phyloP scores from a whole-genome alignment of 148 eudicot species.

The Pharnaceum exiguum region DNA sequence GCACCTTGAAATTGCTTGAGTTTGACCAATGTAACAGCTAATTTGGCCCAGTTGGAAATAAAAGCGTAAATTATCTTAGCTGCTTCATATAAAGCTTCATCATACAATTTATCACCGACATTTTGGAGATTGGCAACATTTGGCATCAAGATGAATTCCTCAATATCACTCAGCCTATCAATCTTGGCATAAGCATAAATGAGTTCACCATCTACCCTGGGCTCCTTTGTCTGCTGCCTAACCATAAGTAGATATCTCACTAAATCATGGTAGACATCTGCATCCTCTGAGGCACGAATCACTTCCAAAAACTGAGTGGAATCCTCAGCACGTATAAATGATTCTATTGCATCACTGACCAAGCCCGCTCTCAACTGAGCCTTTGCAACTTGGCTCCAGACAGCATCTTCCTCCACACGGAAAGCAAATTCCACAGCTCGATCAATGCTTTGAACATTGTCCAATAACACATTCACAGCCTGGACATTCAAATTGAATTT shows the following conservation, averaged over 20 bases:
- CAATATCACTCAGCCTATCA: conserved; percentile 90
- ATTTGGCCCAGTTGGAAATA: conserved; percentile 94
- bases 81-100: conserved; percentile 88
- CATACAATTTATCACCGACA: conserved; percentile 93
- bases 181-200: conserved; percentile 98
- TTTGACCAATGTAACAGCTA: conserved; percentile 82
- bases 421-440: conserved; percentile 98
- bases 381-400: conserved; percentile 98
- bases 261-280: conserved; percentile 82
- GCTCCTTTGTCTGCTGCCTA: conserved; percentile 90
- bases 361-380: conserved; percentile 86
- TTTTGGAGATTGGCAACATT: conserved; percentile 96
- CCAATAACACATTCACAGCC: conserved; percentile 88
- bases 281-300: conserved; percentile 79
- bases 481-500: conserved; percentile 94
- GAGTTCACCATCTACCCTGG: conserved; percentile 96
- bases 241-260: conserved; percentile 95
- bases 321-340: conserved; percentile 95
- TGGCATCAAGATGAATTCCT: conserved; percentile 97
- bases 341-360: conserved; percentile 95
- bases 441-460: conserved; percentile 68
- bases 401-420: conserved; percentile 99
- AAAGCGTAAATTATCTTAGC: conserved; percentile 94
- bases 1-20: conserved; percentile 94
- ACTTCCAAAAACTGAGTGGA: conserved; percentile 89